Conservation (phyloP, 257 asterid species). For the Lithospermum erythrorhizon region DNA sequence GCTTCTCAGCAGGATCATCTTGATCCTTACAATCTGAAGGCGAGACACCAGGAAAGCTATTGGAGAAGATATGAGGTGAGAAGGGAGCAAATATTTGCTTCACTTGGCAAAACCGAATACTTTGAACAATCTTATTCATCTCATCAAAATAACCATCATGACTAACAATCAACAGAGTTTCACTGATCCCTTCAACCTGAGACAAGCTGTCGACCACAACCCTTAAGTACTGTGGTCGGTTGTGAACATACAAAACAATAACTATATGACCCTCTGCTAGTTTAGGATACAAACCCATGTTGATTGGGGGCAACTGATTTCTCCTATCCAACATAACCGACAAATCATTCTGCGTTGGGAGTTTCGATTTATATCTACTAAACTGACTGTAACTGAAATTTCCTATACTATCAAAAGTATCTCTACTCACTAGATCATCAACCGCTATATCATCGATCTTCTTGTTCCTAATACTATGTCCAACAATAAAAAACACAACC, state of each 20-base stretch:
- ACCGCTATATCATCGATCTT: conserved; percentile 18
- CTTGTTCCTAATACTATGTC: conserved; percentile 32
- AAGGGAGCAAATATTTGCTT: conserved; percentile 84
- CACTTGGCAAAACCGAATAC: conserved; percentile 74
- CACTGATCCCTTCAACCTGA: conserved; percentile 54
- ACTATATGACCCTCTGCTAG: conserved; percentile 56
- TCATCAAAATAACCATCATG: conserved; percentile 83
- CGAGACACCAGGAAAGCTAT: conserved; percentile 59
- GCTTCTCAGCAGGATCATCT: conserved; percentile 35
- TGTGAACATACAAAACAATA: conserved; percentile 84
- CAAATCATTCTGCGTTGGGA: conserved; percentile 53
- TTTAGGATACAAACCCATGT: conserved; percentile 55
- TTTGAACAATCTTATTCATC: conserved; percentile 60
- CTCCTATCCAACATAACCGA: conserved; percentile 44
- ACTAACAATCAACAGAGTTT: conserved; percentile 74
- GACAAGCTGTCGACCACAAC: conserved; percentile 73
- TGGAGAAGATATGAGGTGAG: conserved; percentile 65
- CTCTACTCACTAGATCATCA: conserved; percentile 20
- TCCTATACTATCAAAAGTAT: neutral
- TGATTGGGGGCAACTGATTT: conserved; percentile 68
- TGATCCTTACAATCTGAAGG: conserved; percentile 58
- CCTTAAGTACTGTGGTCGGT: conserved; percentile 81
- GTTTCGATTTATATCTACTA: conserved; percentile 18
- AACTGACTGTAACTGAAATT: conserved; percentile 20
- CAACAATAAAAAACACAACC: conserved; percentile 30